phyloP scores from a whole-genome alignment of 208 protist species.

The Acanthamoeba sp. region DNA sequence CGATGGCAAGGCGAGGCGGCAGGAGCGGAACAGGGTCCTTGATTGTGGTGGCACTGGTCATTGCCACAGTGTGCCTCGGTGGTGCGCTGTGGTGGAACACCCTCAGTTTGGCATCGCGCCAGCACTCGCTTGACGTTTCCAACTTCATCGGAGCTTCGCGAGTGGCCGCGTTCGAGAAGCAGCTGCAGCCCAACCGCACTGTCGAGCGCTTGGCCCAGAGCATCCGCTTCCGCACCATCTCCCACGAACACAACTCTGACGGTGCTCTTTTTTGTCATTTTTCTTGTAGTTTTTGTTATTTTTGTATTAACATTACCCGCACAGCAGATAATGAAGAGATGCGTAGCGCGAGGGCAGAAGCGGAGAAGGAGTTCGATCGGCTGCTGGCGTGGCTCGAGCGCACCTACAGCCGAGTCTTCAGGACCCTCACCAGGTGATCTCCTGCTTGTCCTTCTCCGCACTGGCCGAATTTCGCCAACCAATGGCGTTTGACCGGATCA shows the following conservation, averaged over 20 bases:
- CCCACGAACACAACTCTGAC: background rate
- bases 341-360: background rate
- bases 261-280: background rate
- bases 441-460: background rate
- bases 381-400: background rate
- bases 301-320: too few species aligned
- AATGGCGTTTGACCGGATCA: background rate
- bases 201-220: background rate
- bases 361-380: conserved; percentile 4
- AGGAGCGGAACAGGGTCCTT: too few species aligned
- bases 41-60: too few species aligned
- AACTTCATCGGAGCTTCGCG: background rate
- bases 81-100: background rate
- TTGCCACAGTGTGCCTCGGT: background rate
- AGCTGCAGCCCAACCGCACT: background rate
- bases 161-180: background rate
- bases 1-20: too few species aligned
- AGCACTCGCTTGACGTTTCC: background rate
- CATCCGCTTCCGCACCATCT: conserved; percentile 39
- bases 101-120: background rate
- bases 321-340: background rate
- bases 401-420: background rate
- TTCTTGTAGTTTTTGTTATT: background rate
- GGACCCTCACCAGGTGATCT: background rate
- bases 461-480: background rate